Percentiles rank a stretch among this genome's conserved stretches.
Conservation (phyloP, 2,329 filamentous ascomycete genomes). For the Xylariomycetidae sp. region DNA sequence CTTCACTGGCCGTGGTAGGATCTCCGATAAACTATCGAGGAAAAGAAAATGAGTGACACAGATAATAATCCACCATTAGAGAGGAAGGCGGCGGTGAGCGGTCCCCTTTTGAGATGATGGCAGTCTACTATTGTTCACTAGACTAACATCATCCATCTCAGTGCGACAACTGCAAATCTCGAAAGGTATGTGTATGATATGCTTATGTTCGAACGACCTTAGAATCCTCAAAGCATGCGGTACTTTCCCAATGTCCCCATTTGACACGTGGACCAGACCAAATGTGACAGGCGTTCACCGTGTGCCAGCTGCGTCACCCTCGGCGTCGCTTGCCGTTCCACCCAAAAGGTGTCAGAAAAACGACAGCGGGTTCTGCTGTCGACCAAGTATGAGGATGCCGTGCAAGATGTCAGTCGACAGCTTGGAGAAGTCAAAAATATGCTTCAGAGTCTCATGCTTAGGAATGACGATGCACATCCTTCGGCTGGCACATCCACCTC, state of each 20-base stretch:
- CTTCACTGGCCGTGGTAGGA: too few species aligned
- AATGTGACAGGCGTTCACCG: conserved; percentile 23
- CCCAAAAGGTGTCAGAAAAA: conserved; percentile 19
- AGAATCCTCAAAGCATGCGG: not conserved
- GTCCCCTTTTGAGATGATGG: conserved; percentile 1
- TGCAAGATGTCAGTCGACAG: conserved; percentile 23
- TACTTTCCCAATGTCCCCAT: not conserved
- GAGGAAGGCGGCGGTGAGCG: conserved; percentile 20
- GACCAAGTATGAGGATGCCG: conserved; percentile 24
- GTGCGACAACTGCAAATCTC: conserved; percentile 23
- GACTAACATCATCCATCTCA: conserved; percentile 4
- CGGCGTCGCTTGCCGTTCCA: conserved; percentile 21
- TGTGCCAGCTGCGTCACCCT: conserved; percentile 26
- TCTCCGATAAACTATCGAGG: too few species aligned
- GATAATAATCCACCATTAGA: conserved; percentile 14
- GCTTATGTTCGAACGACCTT: not conserved
- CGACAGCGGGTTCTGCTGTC: conserved; percentile 27
- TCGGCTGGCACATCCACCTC: too few species aligned
- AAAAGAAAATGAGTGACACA: conserved; percentile 15
- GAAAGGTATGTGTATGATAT: conserved; percentile 16
- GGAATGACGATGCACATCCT: conserved; percentile 5
- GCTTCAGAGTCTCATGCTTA: conserved; percentile 16
- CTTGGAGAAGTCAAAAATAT: conserved; percentile 22
- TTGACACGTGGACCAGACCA: conserved; percentile 16
- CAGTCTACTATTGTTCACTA: not conserved